Evolutionary conservation across 176 grass and related monocot species (phyloP).

Genomic region (Guadua angustifolia): DNA sequence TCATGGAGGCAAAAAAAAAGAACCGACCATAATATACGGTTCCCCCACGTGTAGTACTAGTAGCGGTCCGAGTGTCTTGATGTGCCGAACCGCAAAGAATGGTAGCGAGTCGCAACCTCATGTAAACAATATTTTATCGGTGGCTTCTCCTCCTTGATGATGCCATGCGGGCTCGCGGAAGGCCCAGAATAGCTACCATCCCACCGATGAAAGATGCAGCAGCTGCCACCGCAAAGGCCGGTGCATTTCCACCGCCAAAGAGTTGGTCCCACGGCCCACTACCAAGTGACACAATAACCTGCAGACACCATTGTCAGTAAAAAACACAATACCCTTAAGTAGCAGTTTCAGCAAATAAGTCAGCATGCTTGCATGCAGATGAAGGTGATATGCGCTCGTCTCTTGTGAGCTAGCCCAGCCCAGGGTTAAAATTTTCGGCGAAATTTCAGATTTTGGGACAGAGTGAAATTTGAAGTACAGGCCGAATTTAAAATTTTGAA

Average conservation of each 20-base stretch:
- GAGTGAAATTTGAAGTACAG: no score
- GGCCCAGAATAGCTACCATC: conserved; percentile 82
- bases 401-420: background rate
- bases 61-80: background rate
- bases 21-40: background rate
- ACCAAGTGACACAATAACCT: conserved; percentile 81
- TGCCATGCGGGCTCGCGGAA: conserved; percentile 56
- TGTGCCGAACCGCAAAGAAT: conserved; percentile 50
- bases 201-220: conserved; percentile 70
- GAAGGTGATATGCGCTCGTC: background rate
- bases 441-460: no score
- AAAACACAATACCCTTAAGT: conserved; percentile 7
- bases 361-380: background rate
- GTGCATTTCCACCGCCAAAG: conserved; percentile 82
- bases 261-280: conserved; percentile 83
- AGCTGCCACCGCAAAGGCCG: conserved; percentile 76
- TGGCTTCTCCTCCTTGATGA: conserved; percentile 53
- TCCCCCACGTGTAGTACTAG: background rate
- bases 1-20: background rate
- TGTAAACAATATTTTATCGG: conserved; percentile 39
- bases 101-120: conserved; percentile 36
- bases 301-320: conserved; percentile 28
- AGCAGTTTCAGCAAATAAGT: background rate
- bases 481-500: no score
- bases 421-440: no score